phyloP scores from a whole-genome alignment of 2,329 filamentous ascomycete species.

The Talaromyces sp. region DNA sequence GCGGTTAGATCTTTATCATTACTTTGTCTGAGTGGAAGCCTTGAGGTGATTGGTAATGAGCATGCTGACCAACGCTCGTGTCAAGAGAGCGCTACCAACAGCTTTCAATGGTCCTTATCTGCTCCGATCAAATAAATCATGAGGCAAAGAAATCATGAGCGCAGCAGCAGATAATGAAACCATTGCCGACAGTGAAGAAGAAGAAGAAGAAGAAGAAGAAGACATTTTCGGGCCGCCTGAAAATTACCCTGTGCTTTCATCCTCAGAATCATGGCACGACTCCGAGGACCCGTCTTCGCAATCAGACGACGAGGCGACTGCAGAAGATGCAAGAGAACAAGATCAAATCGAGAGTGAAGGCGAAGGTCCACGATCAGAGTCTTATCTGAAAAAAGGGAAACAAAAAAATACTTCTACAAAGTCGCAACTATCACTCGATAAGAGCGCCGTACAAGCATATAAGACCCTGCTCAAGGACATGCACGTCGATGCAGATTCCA shows the following conservation, averaged over 20 bases:
- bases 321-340: not conserved
- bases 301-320: not conserved
- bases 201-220: not conserved
- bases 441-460: conserved; percentile 45
- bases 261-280: conserved; percentile 8
- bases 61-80: not conserved
- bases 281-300: conserved; percentile 1
- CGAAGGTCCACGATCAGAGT: not conserved
- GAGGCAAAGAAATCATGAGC: conserved; percentile 22
- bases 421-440: not conserved
- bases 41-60: not conserved
- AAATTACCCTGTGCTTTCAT: not conserved
- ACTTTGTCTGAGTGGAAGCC: no score
- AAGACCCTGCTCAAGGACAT: conserved; percentile 54
- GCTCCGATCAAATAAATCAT: not conserved
- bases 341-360: not conserved
- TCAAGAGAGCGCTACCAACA: not conserved
- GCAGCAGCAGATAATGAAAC: conserved; percentile 35
- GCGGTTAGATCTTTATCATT: no score
- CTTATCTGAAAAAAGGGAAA: not conserved
- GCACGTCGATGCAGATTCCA: not conserved
- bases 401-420: not conserved
- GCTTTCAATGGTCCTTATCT: not conserved
- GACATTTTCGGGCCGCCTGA: conserved; percentile 3
- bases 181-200: conserved; percentile 2